These are phyloP conservation scores for Kentomonas sorsogonicus DNA, from an alignment of 208 protist species.

Conservation along the genomic window DNA sequence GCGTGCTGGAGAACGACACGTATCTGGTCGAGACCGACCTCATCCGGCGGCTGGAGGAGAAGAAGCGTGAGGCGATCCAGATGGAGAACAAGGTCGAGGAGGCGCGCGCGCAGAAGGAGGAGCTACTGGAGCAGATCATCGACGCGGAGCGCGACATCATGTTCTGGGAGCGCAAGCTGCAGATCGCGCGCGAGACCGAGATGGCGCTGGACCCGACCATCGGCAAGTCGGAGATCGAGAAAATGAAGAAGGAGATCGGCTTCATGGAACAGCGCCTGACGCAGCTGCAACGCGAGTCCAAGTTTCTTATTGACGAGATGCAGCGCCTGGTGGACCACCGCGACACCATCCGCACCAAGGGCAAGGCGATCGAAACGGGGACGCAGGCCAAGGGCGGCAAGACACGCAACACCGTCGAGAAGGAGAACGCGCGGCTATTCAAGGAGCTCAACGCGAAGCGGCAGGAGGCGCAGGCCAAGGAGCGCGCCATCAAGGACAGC, in stretches of 20 bases:
- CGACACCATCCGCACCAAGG: conserved; percentile 91
- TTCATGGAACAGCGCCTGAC: conserved; percentile 92
- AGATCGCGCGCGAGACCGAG: conserved; percentile 94
- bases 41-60: conserved; percentile 81
- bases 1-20: conserved; percentile 82
- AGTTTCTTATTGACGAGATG: conserved; percentile 93
- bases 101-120: conserved; percentile 63
- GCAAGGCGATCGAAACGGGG: conserved; percentile 69
- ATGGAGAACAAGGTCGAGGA: conserved; percentile 86
- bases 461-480: conserved; percentile 77
- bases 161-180: conserved; percentile 95
- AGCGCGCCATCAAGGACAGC: conserved; percentile 74
- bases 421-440: conserved; percentile 82
- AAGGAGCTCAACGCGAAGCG: conserved; percentile 86
- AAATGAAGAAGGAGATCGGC: conserved; percentile 94
- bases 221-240: conserved; percentile 89
- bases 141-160: conserved; percentile 92
- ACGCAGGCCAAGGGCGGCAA: conserved; percentile 49
- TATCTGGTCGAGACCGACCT: conserved; percentile 91
- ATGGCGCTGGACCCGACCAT: conserved; percentile 93
- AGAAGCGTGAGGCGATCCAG: conserved; percentile 85
- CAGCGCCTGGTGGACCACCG: conserved; percentile 91
- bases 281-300: conserved; percentile 90
- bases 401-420: conserved; percentile 77
- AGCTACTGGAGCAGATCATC: conserved; percentile 85